A percentile compares a stretch with the other conserved stretches of the same genome.
phyloP scores from a whole-genome alignment of 106 monocot genomes.

The Allium fistulosum region DNA sequence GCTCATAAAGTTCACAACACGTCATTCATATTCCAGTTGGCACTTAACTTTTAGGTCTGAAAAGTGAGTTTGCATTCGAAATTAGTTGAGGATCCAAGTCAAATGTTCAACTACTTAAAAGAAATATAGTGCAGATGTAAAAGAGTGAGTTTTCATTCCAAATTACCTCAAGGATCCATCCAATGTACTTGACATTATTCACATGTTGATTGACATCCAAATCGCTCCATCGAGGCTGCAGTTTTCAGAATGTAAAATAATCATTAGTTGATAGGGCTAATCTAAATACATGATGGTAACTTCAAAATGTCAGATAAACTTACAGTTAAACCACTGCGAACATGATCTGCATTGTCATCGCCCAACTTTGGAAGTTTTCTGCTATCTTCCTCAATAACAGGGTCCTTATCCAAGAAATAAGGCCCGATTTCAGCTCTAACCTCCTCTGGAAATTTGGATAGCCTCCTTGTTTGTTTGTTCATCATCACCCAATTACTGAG shows the following conservation, averaged over 20 bases:
- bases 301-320: slow-evolving; percentile 7
- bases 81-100: too few species aligned
- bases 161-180: slow-evolving; percentile 52
- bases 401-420: slow-evolving; percentile 28
- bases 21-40: too few species aligned
- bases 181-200: slow-evolving; percentile 55
- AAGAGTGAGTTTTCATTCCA: too few species aligned
- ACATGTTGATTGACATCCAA: slow-evolving; percentile 51
- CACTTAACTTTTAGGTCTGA: too few species aligned
- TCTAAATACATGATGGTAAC: too few species aligned
- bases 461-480: slow-evolving; percentile 52
- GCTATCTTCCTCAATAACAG: slow-evolving; percentile 38
- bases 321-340: slow-evolving; percentile 68
- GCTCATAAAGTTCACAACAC: too few species aligned
- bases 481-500: slow-evolving; percentile 48
- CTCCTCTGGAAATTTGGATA: slow-evolving; percentile 53
- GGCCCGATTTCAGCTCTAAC: slow-evolving; percentile 52
- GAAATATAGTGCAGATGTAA: too few species aligned
- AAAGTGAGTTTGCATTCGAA: too few species aligned
- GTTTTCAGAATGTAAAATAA: background rate
- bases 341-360: slow-evolving; percentile 45
- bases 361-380: slow-evolving; percentile 40
- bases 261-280: too few species aligned
- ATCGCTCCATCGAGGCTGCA: slow-evolving; percentile 48
- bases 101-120: too few species aligned